Evolutionary conservation across 2,329 filamentous ascomycete species (phyloP).

Genomic region (Podosphaera fusca): DNA sequence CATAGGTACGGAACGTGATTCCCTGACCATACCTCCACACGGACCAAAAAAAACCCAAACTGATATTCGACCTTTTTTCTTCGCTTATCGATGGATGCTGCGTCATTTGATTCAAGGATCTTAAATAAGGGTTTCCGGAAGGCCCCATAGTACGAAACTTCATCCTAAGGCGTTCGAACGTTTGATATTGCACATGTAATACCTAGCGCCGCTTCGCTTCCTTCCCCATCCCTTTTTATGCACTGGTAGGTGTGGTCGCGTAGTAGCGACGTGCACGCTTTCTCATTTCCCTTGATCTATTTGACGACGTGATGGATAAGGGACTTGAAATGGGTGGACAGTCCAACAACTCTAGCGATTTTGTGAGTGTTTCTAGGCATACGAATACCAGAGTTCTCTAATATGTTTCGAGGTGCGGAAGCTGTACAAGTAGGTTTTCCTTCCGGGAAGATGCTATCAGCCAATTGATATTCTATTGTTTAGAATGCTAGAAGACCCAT

Average conservation of each 20-base stretch:
- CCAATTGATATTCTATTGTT: conserved; percentile 13
- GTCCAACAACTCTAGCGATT: conserved; percentile 78
- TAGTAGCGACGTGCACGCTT: neutral
- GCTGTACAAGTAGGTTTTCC: conserved; percentile 62
- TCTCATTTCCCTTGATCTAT: neutral
- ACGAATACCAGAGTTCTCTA: conserved; percentile 5
- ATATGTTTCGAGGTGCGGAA: conserved; percentile 56
- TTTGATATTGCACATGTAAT: neutral
- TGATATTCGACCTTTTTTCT: neutral
- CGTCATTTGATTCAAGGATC: neutral
- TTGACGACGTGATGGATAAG: conserved; percentile 13
- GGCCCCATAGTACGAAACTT: neutral
- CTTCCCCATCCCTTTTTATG: neutral
- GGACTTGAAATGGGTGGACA: conserved; percentile 12
- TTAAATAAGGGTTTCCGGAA: neutral
- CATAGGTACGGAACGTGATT: no score
- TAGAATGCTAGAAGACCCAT: conserved; percentile 90
- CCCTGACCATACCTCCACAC: no score
- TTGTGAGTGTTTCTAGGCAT: conserved; percentile 38
- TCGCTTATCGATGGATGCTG: neutral
- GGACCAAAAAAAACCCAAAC: no score
- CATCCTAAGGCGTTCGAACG: neutral
- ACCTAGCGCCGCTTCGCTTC: neutral
- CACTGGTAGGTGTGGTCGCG: neutral
- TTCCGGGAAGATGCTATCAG: conserved; percentile 6